Evolutionary conservation across 768 basidiomycete genomes (phyloP).

Genomic region (Russula emetica): DNA sequence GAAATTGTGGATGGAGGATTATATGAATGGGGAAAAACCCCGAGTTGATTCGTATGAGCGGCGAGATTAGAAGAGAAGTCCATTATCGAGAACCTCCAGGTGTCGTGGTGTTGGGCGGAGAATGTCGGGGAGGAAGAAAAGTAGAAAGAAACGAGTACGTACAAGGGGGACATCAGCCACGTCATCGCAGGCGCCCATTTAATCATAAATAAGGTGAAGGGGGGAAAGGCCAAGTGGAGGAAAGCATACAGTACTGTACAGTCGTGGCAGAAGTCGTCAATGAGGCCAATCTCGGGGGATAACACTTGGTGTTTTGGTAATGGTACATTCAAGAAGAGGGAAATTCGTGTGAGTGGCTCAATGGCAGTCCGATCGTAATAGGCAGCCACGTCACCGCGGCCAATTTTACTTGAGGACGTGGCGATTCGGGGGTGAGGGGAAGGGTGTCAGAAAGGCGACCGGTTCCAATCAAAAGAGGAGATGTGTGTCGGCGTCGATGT

Average conservation of each 20-base stretch:
- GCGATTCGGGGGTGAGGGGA: not conserved
- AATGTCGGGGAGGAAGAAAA: no score
- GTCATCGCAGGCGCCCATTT: constrained; percentile 7
- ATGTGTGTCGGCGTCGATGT: constrained; percentile 16
- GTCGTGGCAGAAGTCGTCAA: constrained; percentile 15
- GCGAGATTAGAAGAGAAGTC: no score
- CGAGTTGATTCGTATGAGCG: no score
- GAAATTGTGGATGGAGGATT: no score
- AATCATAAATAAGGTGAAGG: constrained; percentile 13
- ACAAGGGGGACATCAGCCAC: constrained; percentile 10
- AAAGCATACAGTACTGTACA: constrained; percentile 20
- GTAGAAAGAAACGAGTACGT: no score
- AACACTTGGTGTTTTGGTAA: constrained; percentile 2
- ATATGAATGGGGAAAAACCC: no score
- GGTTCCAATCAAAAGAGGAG: not conserved
- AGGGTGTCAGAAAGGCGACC: not conserved
- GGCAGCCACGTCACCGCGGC: constrained; percentile 12
- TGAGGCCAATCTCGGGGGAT: not conserved
- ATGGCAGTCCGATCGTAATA: not conserved
- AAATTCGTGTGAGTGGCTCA: not conserved
- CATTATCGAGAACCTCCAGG: no score
- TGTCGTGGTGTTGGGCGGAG: no score
- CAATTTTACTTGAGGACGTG: not conserved
- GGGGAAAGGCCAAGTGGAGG: not conserved
- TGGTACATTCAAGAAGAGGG: constrained; percentile 13